These are phyloP conservation scores for Colletotrichum musicola DNA, from an alignment of 2,329 filamentous ascomycete species.

Conservation along the genomic window DNA sequence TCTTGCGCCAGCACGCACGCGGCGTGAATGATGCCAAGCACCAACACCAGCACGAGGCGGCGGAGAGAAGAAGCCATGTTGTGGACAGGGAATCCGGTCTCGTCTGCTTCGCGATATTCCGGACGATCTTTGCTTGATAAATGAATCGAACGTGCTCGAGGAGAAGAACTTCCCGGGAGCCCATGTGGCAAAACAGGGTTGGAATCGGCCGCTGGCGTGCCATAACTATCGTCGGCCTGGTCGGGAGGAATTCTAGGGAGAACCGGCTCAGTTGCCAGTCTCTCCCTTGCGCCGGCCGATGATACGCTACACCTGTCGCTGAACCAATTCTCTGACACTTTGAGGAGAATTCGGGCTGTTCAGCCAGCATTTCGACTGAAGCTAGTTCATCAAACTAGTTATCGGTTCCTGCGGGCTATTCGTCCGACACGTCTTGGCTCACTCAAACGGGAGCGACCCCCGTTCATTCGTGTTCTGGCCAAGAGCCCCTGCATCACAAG, in stretches of 20 bases:
- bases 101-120: constrained; percentile 7
- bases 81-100: not conserved
- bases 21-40: constrained; percentile 20
- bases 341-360: not conserved
- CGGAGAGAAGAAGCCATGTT: constrained; percentile 23
- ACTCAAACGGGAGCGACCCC: constrained; percentile 22
- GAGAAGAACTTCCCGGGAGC: not conserved
- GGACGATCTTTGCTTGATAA: constrained; percentile 30
- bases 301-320: not conserved
- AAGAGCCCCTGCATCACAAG: constrained; percentile 32
- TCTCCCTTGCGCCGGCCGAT: not conserved
- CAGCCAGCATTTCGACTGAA: too few species aligned
- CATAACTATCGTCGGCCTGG: not conserved
- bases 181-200: constrained; percentile 26
- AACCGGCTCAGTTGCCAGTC: not conserved
- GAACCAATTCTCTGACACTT: not conserved
- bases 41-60: constrained; percentile 19
- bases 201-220: not conserved
- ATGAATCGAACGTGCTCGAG: not conserved
- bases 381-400: too few species aligned
- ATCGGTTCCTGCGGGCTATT: too few species aligned
- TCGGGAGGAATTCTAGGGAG: constrained; percentile 10
- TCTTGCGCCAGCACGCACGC: constrained; percentile 19
- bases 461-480: constrained; percentile 15
- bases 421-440: constrained; percentile 21